Evolutionary conservation across 1,139 yeast species (phyloP), one percentile per base, ranked within the genome.

Genomic region (Nadsonia commutata): DNA sequence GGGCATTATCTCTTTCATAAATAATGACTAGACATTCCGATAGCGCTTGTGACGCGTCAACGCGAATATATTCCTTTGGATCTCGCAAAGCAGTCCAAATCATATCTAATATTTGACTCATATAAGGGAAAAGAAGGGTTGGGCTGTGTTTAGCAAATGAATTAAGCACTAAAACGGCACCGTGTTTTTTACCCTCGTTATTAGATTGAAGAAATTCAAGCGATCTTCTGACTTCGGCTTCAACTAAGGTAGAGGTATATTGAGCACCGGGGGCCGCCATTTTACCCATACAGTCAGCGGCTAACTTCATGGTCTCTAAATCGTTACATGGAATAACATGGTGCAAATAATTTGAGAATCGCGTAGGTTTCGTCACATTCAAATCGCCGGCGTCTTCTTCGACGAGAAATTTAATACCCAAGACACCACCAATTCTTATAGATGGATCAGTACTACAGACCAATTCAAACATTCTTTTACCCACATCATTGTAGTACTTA

Each of bases 141-240:
- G 97, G 95, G 2, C 94, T 82, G 56, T 85, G 83, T 46, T 77
- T 77, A 0, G 96, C 95, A 49, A 90, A 71, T 0, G 96, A 82
- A 13, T 81, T 75, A 40, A 90, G 74, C 46, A 86, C 80, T 45
- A 90, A 67, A 18, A 90, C 80, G 1, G 97, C 95, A 0, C 96
- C 95, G 59, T 86, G 95, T 54, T 94, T 73, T 44, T 74, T 74
- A 2, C 51, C 45, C 53, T 85, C 95, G 55, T 81, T 88, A 52
- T 80, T 88, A 19, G 80, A 70, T 46, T 82, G 88, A 31, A 90
- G 70, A 94, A 96, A 82, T 59, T 90, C 97, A 43, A 88, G 70
- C 40, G 95, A 86, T 45, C 86, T 71, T 56, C 82, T 83, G 11
- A 93, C 93, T 58, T 90, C 96, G 53, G 78, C 82, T 50, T 88